phyloP scores from a whole-genome alignment of 2,329 filamentous ascomycete species.

The Colletotrichum tropicale region DNA sequence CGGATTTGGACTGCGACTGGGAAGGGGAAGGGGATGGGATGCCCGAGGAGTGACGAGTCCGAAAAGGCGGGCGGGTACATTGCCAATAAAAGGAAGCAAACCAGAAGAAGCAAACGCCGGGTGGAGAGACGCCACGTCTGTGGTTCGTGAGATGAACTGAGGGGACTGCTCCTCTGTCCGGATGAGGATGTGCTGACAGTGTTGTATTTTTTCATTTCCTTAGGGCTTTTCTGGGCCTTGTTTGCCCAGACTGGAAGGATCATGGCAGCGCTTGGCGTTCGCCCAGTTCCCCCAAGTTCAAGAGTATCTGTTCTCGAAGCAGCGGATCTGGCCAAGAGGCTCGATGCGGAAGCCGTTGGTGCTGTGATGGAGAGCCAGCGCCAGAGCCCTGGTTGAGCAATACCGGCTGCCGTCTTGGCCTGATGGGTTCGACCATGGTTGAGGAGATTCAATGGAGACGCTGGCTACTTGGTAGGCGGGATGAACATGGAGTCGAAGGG shows the following conservation, averaged over 20 bases:
- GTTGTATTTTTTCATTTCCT: not conserved
- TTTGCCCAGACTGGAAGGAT: not conserved
- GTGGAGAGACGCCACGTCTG: not conserved
- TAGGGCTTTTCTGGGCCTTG: not conserved
- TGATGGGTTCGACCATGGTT: not conserved
- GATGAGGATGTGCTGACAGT: not conserved
- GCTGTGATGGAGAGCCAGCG: not conserved
- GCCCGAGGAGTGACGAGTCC: not conserved
- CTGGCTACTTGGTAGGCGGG: not conserved
- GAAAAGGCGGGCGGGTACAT: not conserved
- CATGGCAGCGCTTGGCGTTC: not conserved
- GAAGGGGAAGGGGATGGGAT: no score
- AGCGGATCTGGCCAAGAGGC: not conserved
- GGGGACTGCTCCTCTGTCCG: not conserved
- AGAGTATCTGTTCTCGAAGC: slow-evolving; percentile 8
- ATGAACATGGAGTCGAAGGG: not conserved
- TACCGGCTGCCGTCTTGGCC: not conserved
- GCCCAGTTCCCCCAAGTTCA: not conserved
- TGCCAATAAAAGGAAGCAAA: not conserved
- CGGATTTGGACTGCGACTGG: accelerated
- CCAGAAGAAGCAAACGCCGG: not conserved
- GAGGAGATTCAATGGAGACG: not conserved
- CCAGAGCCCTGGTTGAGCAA: not conserved
- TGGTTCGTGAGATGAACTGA: not conserved
- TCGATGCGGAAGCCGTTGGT: not conserved